phyloP scores from a whole-genome alignment of 768 basidiomycete species.

The Leccinum olivaceopallidum region DNA sequence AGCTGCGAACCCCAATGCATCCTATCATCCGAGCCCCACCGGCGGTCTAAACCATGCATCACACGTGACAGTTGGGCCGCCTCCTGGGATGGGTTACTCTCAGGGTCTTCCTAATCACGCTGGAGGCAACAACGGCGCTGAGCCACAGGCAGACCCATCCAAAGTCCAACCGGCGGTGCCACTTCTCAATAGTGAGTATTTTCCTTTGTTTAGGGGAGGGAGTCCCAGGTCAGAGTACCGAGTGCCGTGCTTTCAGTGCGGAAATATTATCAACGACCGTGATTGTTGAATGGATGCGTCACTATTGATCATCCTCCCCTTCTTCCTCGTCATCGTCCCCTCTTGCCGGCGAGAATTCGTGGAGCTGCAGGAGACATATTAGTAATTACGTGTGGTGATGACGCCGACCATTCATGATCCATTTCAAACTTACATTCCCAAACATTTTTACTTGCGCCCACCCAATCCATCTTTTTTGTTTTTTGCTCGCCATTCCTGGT shows the following conservation, averaged over 20 bases:
- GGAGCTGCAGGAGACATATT: slow-evolving; percentile 27
- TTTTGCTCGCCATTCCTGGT: slow-evolving; percentile 20
- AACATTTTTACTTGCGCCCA: slow-evolving; percentile 8
- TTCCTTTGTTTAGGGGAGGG: slow-evolving; percentile 70
- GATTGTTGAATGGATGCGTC: slow-evolving; percentile 43
- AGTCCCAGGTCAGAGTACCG: slow-evolving; percentile 79
- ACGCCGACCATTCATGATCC: slow-evolving; percentile 19
- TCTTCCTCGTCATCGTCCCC: slow-evolving; percentile 23
- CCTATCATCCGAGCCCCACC: slow-evolving; percentile 14
- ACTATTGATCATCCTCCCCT: slow-evolving; percentile 23
- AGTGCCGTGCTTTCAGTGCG: slow-evolving; percentile 90
- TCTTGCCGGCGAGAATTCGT: slow-evolving; percentile 29
- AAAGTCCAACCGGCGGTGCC: slow-evolving; percentile 16
- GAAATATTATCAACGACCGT: slow-evolving; percentile 74
- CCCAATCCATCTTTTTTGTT: slow-evolving; percentile 9
- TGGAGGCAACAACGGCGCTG: slow-evolving; percentile 17
- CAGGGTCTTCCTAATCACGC: slow-evolving; percentile 33
- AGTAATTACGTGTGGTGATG: slow-evolving; percentile 25
- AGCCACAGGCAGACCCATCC: slow-evolving; percentile 29
- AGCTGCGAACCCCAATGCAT: slow-evolving; percentile 10
- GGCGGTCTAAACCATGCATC: slow-evolving; percentile 16
- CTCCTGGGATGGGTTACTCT: slow-evolving; percentile 61
- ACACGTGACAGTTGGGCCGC: slow-evolving; percentile 52
- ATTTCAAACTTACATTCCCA: slow-evolving; percentile 7
- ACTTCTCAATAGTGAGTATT: slow-evolving; percentile 64